Base-by-base conservation (phyloP, 108 stramenopile species). In the Pseudonitzschia delicatissima region DNA sequence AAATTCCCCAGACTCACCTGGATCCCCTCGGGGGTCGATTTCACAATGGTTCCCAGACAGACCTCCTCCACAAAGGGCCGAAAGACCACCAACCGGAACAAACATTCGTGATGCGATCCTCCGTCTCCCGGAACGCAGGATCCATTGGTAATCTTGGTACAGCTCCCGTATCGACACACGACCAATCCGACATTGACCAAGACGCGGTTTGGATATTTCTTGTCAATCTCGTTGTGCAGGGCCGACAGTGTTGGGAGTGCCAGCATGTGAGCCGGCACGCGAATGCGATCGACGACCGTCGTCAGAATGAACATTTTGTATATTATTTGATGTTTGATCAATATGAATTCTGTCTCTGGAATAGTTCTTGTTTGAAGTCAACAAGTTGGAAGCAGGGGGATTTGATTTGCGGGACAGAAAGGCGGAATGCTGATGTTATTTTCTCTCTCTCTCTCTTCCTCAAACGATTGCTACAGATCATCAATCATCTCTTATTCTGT, bases 11-110 rank as follows among this genome's bases (percentile, higher is more conserved):
- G 60, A 40, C 78, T 80, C 13, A 94, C 89, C 45, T 71, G 67
- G 37, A 97, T 60, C 5, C 93, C 96, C 52, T 94, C 88, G 12
- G 79, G 71, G 13, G 77, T 84, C 34, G 77, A 77, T 32, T 83
- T 81, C 4, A 57, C 61, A 37, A 97, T 86, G 8, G 57, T 79
- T 20, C 94, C 94, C 2, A 82, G 52, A 42, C 84, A 67, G 11
- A 97, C 91, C 80, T 97, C 94, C 36, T 93, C 94, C 11, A 93
- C 82, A 69, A 93, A 92, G 12, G 96, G 96, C 44, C 87, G 82
- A 67, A 97, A 95, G 6, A 97, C 85, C 0, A 97, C 65, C 11
- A 94, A 66, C 39, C 83, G 78, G 57, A 95, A 91, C 0, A 85
- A 33, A 31, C 83, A 85, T 52, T 87, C 82, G 63, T 90, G 89